phyloP scores from a whole-genome alignment of 2,329 filamentous ascomycete species.

The Ophiostoma fasciatum region DNA sequence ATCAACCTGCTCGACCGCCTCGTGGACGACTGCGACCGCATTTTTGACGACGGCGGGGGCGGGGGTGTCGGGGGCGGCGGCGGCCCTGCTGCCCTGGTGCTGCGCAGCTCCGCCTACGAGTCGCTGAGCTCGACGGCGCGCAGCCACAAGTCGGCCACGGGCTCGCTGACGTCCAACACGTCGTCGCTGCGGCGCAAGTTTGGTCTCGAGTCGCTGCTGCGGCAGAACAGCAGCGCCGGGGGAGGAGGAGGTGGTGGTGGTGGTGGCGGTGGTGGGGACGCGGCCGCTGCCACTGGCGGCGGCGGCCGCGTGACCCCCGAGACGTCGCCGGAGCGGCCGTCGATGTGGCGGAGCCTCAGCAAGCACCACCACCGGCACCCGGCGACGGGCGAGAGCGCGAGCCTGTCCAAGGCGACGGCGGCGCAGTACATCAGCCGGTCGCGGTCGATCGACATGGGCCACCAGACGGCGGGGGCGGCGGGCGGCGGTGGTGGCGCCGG shows the following conservation, averaged over 20 bases:
- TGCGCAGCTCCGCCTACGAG: conserved; percentile 42
- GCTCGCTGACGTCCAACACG: conserved; percentile 70
- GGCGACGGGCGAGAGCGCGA: conserved; percentile 44
- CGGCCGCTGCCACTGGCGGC: neutral
- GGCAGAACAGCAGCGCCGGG: conserved; percentile 61
- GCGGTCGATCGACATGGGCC: conserved; percentile 61
- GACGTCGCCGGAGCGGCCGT: conserved; percentile 44
- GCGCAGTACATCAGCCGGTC: conserved; percentile 45
- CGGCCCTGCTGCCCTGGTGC: conserved; percentile 23
- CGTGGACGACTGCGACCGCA: conserved; percentile 74
- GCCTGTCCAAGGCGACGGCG: conserved; percentile 42
- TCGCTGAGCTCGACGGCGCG: conserved; percentile 45
- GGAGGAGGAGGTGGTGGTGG: neutral
- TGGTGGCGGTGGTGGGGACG: neutral
- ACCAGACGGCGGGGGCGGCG: conserved; percentile 24
- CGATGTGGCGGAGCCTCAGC: conserved; percentile 77
- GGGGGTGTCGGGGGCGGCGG: too few relatives aligned
- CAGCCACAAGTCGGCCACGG: conserved; percentile 41
- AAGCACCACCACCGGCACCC: conserved; percentile 55
- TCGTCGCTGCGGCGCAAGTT: conserved; percentile 78
- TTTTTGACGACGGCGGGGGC: conserved; percentile 54
- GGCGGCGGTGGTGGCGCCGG: too few relatives aligned
- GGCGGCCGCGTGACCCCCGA: conserved; percentile 20
- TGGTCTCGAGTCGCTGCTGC: conserved; percentile 59
- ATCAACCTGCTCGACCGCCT: conserved; percentile 80